Base-by-base conservation (phyloP, 352 stramenopile species). In the Phytophthora brassicae region DNA sequence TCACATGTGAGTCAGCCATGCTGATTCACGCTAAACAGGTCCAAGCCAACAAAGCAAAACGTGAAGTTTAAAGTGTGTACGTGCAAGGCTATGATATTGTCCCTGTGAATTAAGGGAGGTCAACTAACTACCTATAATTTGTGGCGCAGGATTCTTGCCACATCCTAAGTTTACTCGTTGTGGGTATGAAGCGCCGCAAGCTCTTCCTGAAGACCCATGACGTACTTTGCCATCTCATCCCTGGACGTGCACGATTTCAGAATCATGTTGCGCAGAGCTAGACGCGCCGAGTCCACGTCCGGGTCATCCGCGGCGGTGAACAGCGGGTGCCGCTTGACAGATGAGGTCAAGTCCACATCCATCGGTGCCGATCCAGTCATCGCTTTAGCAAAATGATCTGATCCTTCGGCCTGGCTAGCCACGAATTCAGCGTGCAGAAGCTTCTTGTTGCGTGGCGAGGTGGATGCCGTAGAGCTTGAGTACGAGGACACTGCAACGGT, bases 181-280 rank as follows among this genome's bases (percentile, higher is more conserved):
- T 77, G 66, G 42, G 64, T 58, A 59, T 81, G 73, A 50, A 85
- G 45, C 13, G 65, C 70, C 29, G 70, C 70, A 29, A 85, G 73
- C 49, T 85, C 75, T 48, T 85, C 75, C 56, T 85, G 73, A 17
- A 85, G 73, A 6, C 70, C 75, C 44, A 79, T 66, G 13, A 82
- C 75, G 56, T 85, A 85, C 70, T 80, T 74, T 50, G 66, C 68
- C 67, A 85, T 74, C 41, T 85, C 75, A 33, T 85, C 73, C 22
- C 31, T 58, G 22, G 75, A 85, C 23, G 60, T 68, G 56, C 75
- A 85, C 23, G 73, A 79, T 50, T 79, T 79, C 46, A 85, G 17
- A 29, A 85, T 80, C 68, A 82, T 77, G 46, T 81, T 70, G 44
- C 75, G 75, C 62, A 85, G 54, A 19, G 62, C 64, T 14, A 73